Evolutionary conservation across 176 grass and related monocot species (phyloP), one percentile per base, ranked within the genome.

Genomic region (Eragrostis curvula): DNA sequence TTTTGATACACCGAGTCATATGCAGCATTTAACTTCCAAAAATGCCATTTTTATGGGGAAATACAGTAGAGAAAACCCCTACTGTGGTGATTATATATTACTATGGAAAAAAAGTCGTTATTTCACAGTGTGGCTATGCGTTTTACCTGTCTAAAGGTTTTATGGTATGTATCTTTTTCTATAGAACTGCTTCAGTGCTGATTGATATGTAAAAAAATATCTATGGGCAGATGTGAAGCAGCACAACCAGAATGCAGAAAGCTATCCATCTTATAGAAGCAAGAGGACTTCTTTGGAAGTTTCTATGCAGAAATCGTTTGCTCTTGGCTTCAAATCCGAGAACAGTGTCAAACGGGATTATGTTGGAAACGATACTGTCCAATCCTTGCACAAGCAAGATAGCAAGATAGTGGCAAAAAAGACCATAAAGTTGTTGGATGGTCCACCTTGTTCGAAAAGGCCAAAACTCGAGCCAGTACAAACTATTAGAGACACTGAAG

Each of bases 401-500:
- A 77, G 49, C 25, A 97, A 91, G 56, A 12, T 79, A 68, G 36
- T 69, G 30, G 46, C 68, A 20, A 97, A 97, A 87, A 93, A 90
- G 80, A 87, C 91, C 55, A 88, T 91, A 78, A 97, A 97, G 81
- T 85, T 87, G 66, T 84, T 93, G 70, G 85, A 81, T 56, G 79
- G 59, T 49, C 85, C 89, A 56, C 86, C 88, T 71, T 93, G 88
- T 79, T 63, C 90, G 27, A 97, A 97, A 88, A 91, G 86, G 68
- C 91, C 88, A 80, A 97, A 90, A 75, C 81, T 93, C 71, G 94
- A 97, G 76, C 78, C 87, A 55, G 80, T 72, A 64, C 85, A 89
- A 85, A 87, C 48, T 41, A 4, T 63, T 61, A 68, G 89, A 64
- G 75, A 66, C 74, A 61, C 69, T 79, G 94, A 88, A 75, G 47